Evolutionary conservation across 192 early-diverging fungal species (phyloP).

Genomic region (Coemansia sp.): DNA sequence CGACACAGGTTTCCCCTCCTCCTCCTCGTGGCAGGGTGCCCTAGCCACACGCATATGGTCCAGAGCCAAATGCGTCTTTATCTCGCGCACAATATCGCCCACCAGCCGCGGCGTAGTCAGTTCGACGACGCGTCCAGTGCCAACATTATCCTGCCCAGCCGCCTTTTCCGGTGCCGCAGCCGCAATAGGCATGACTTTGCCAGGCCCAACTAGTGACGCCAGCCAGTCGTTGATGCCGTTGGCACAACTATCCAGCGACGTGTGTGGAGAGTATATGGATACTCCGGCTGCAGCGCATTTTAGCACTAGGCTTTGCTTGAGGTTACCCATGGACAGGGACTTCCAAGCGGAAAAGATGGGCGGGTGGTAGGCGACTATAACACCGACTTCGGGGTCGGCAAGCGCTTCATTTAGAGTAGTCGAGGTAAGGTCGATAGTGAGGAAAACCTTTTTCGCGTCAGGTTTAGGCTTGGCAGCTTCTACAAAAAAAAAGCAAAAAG

Average conservation of each 20-base stretch:
- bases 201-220: slow-evolving; percentile 53
- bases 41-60: slow-evolving; percentile 76
- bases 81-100: slow-evolving; percentile 19
- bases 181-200: slow-evolving; percentile 45
- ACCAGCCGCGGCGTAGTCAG: slow-evolving; percentile 29
- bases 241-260: slow-evolving; percentile 78
- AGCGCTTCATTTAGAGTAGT: slow-evolving; percentile 77
- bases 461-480: slow-evolving; percentile 83
- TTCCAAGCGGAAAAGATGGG: slow-evolving; percentile 88
- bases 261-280: slow-evolving; percentile 91
- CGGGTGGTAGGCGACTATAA: slow-evolving; percentile 94
- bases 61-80: slow-evolving; percentile 62
- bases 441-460: slow-evolving; percentile 73
- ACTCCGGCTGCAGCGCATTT: slow-evolving; percentile 83
- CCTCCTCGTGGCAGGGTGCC: slow-evolving; percentile 54
- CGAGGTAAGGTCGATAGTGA: slow-evolving; percentile 92
- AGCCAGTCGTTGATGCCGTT: slow-evolving; percentile 94
- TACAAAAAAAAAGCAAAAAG: slow-evolving; percentile 13
- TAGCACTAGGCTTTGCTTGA: slow-evolving; percentile 81
- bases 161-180: slow-evolving; percentile 28
- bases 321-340: slow-evolving; percentile 71
- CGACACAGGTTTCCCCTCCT: slow-evolving; percentile 54
- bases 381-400: slow-evolving; percentile 72
- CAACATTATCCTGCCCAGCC: slow-evolving; percentile 42
- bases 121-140: slow-evolving; percentile 35